phyloP scores from a whole-genome alignment of 768 basidiomycete species.

The Russula sp. region DNA sequence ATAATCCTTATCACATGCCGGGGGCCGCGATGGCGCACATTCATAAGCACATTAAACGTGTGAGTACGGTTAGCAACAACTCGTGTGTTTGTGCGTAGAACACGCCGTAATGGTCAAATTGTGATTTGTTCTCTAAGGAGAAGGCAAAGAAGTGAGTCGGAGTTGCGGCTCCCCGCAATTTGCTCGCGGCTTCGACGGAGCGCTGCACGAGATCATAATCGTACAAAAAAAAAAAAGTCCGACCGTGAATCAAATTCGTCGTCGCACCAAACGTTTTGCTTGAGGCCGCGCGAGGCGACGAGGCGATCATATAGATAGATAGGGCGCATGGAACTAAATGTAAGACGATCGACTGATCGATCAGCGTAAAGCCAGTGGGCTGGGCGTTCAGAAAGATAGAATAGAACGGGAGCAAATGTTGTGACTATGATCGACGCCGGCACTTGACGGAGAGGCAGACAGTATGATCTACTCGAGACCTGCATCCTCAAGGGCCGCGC shows the following conservation, averaged over 20 bases:
- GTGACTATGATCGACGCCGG: background rate
- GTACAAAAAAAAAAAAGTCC: background rate
- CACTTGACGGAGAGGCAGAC: too few species aligned
- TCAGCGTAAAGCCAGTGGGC: background rate
- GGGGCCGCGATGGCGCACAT: background rate
- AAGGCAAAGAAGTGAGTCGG: constrained; percentile 1
- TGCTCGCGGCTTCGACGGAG: constrained; percentile 1
- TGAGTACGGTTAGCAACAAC: background rate
- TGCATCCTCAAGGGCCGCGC: too few species aligned
- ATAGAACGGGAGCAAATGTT: background rate
- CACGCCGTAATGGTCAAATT: background rate
- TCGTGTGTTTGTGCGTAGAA: background rate
- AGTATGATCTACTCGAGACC: too few species aligned
- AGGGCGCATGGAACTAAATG: background rate
- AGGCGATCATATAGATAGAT: background rate
- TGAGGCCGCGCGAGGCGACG: background rate
- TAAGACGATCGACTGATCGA: background rate
- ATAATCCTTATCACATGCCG: background rate
- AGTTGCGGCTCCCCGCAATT: background rate
- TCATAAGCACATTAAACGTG: background rate
- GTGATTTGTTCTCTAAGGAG: background rate
- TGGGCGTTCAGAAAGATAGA: background rate
- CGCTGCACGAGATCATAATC: background rate
- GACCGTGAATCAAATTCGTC: background rate
- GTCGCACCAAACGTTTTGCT: background rate